phyloP scores from a whole-genome alignment of 2,329 filamentous ascomycete genomes.

The Boeremia lycopersici region DNA sequence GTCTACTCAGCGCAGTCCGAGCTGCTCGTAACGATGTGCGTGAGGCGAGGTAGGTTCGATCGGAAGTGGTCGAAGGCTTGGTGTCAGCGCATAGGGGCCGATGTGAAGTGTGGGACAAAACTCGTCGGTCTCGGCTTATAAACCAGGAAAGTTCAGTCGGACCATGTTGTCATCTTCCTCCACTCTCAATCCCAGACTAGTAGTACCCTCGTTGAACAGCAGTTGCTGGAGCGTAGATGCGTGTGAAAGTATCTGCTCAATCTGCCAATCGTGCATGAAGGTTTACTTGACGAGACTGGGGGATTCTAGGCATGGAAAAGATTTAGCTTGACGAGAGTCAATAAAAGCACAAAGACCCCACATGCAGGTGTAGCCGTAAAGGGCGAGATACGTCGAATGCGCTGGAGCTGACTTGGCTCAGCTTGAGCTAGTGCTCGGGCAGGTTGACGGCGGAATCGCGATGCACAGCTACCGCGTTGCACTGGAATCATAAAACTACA shows the following conservation, averaged over 20 bases:
- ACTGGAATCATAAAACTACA: no score
- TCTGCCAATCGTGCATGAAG: slow-evolving; percentile 54
- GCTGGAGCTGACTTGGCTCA: slow-evolving; percentile 11
- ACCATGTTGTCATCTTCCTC: not conserved
- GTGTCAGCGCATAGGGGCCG: not conserved
- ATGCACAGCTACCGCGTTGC: slow-evolving; percentile 5
- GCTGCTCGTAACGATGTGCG: not conserved
- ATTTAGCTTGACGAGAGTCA: slow-evolving; percentile 41
- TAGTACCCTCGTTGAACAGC: slow-evolving; percentile 53
- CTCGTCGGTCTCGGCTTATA: not conserved
- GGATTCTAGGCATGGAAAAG: slow-evolving; percentile 49
- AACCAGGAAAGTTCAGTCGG: not conserved
- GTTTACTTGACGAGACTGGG: slow-evolving; percentile 51
- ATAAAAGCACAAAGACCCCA: slow-evolving; percentile 52
- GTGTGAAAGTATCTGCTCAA: slow-evolving; percentile 54
- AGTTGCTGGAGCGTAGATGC: slow-evolving; percentile 48
- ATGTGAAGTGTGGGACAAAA: not conserved
- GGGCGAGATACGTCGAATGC: slow-evolving; percentile 45
- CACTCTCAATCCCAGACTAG: slow-evolving; percentile 25
- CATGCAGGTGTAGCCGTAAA: slow-evolving; percentile 39
- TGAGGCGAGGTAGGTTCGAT: not conserved
- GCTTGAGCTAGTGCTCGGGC: slow-evolving; percentile 26
- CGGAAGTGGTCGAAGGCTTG: not conserved
- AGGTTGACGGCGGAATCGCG: slow-evolving; percentile 27
- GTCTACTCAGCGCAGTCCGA: not conserved